phyloP scores from a whole-genome alignment of 805 yeast genomes.

The Barnettozyma californica region DNA sequence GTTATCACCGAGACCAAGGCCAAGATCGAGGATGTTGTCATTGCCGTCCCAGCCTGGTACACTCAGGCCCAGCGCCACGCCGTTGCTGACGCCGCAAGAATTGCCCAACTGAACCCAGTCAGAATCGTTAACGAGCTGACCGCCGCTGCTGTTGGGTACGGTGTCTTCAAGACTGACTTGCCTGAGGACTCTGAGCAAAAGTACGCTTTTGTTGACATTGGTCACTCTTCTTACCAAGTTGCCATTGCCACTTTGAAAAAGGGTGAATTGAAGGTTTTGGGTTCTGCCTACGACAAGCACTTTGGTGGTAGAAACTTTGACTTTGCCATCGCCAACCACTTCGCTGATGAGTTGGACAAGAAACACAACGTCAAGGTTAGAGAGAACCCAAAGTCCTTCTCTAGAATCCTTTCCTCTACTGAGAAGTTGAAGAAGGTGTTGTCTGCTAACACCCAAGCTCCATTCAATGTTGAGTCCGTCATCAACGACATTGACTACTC shows the following conservation, averaged over 20 bases:
- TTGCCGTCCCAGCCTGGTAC: slow-evolving; percentile 97
- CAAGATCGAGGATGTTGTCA: slow-evolving; percentile 78
- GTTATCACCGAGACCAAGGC: slow-evolving; percentile 75
- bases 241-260: slow-evolving; percentile 86
- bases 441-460: slow-evolving; percentile 93
- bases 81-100: slow-evolving; percentile 87
- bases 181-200: slow-evolving; percentile 91
- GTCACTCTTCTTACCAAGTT: slow-evolving; percentile 93
- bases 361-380: slow-evolving; percentile 92
- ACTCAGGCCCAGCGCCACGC: slow-evolving; percentile 96
- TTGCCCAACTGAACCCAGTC: slow-evolving; percentile 97
- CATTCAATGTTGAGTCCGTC: slow-evolving; percentile 90
- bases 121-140: slow-evolving; percentile 96
- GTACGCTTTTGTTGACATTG: slow-evolving; percentile 93
- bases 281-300: slow-evolving; percentile 89
- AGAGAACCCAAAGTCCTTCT: slow-evolving; percentile 90
- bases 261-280: slow-evolving; percentile 92
- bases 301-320: slow-evolving; percentile 99
- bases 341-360: slow-evolving; percentile 84
- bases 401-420: slow-evolving; percentile 86
- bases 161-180: slow-evolving; percentile 94
- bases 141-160: slow-evolving; percentile 99
- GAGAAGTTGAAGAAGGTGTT: slow-evolving; percentile 93
- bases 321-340: slow-evolving; percentile 87
- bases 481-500: slow-evolving; percentile 97